Conservation (phyloP, 2,329 filamentous ascomycete genomes). For the Fusarium mundagurra region DNA sequence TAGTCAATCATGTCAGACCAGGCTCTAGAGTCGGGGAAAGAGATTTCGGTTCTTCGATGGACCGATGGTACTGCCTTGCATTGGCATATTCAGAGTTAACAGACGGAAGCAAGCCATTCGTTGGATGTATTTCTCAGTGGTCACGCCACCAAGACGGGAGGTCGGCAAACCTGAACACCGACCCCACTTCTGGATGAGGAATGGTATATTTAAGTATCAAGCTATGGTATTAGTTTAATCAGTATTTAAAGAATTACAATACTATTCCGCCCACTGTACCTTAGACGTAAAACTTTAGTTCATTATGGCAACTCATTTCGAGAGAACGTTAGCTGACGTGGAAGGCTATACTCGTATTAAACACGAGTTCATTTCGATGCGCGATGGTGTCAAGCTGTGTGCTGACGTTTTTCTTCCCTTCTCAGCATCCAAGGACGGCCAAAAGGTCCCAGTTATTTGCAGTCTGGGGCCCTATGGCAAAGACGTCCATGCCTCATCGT, state of each 20-base stretch:
- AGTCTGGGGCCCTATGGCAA: accelerated
- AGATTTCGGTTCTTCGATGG: too few relatives aligned
- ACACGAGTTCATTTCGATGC: not conserved
- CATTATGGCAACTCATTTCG: accelerated
- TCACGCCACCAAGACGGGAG: too few relatives aligned
- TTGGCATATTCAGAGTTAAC: too few relatives aligned
- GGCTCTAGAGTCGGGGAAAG: too few relatives aligned
- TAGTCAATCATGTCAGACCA: too few relatives aligned
- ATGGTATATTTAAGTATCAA: too few relatives aligned
- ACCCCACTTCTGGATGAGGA: too few relatives aligned
- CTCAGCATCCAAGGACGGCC: accelerated
- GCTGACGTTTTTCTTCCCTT: not conserved
- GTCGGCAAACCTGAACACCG: too few relatives aligned
- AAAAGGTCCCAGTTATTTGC: not conserved
- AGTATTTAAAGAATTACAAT: accelerated
- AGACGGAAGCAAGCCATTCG: too few relatives aligned
- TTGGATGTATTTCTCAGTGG: too few relatives aligned
- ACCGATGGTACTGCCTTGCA: too few relatives aligned
- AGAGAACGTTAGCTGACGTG: not conserved
- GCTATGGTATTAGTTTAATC: accelerated
- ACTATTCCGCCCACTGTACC: accelerated
- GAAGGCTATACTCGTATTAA: not conserved
- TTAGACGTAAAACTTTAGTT: accelerated
- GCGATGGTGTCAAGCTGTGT: not conserved
- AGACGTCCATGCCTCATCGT: not conserved